Evolutionary conservation across 371 early-diverging fungal genomes (phyloP), one percentile per base, ranked within the genome.

Genomic region (Lichtheimia corymbifera): DNA sequence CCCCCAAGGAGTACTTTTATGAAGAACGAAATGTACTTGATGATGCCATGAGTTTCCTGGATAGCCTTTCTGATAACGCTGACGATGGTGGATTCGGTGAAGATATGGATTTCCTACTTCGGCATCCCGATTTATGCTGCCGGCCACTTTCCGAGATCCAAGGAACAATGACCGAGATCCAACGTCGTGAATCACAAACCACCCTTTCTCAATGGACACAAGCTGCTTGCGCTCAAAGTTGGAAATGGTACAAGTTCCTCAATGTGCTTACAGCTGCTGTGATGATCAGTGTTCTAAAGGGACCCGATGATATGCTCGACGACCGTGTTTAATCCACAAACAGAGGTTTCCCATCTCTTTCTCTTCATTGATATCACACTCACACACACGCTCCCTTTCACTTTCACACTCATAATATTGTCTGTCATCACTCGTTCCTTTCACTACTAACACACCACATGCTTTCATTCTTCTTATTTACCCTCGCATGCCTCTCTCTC

Each of bases 231-330:
- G 43, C 50, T 12, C 44, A 47, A 17, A 41, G 59, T 24, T 53
- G 83, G 77, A 71, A 80, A 57, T 88, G 88, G 88, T 83, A 82
- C 67, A 73, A 77, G 52, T 88, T 88, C 71, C 59, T 84, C 15
- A 71, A 77, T 41, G 70, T 86, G 13, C 65, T 88, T 25, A 62
- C 77, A 47, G 82, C 83, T 13, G 82, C 85, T 11, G 64, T 82
- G 5, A 72, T 80, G 5, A 76, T 86, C 63, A 85, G 82, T 57
- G 22, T 88, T 12, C 67, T 81, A 45, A 80, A 71, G n/a, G 88
- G 88, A n/a, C 88, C 88, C 15, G 77, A 85, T 53, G 82, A 76
- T 47, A 35, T 65, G 24, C 40, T 56, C 7, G 56, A 55, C 18
- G 53, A 47, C 6, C 41, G 25, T 45, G 22, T 49, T 62, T 27